Evolutionary conservation across 805 yeast species (phyloP).

Genomic region (Cyberlindnera maritima): DNA sequence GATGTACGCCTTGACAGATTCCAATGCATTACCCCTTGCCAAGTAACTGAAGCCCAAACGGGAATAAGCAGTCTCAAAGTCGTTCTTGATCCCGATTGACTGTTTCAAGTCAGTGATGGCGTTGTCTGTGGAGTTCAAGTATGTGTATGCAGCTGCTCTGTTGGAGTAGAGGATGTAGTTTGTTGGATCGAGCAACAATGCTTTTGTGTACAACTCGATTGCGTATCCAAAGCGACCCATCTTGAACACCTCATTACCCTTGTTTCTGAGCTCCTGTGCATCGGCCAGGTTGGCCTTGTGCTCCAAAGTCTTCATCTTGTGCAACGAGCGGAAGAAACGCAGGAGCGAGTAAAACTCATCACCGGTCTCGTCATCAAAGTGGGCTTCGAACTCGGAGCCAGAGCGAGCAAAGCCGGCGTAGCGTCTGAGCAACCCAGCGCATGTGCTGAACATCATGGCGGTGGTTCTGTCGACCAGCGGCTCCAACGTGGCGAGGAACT

Average conservation of each 20-base stretch:
- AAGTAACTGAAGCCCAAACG: slow-evolving; percentile 36
- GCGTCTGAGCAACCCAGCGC: slow-evolving; percentile 10
- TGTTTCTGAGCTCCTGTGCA: slow-evolving; percentile 15
- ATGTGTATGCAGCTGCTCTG: slow-evolving; percentile 40
- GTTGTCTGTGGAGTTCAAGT: slow-evolving; percentile 32
- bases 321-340: slow-evolving; percentile 15
- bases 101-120: slow-evolving; percentile 36
- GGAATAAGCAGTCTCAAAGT: slow-evolving; percentile 38
- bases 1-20: slow-evolving; percentile 36
- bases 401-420: slow-evolving; percentile 16
- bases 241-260: slow-evolving; percentile 20
- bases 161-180: slow-evolving; percentile 35
- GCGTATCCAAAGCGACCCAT: slow-evolving; percentile 28
- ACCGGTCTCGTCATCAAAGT: slow-evolving; percentile 17
- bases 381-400: slow-evolving; percentile 8
- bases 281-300: slow-evolving; percentile 3
- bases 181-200: slow-evolving; percentile 31
- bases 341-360: slow-evolving; percentile 16
- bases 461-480: slow-evolving; percentile 3
- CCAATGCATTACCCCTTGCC: slow-evolving; percentile 35
- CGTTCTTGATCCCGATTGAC: slow-evolving; percentile 32
- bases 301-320: slow-evolving; percentile 7
- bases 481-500: slow-evolving; percentile 10
- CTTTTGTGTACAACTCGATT: slow-evolving; percentile 36
- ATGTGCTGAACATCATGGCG: slow-evolving; percentile 5